Conservation (phyloP, 768 basidiomycete genomes). For the Rhodotorula graminis region DNA sequence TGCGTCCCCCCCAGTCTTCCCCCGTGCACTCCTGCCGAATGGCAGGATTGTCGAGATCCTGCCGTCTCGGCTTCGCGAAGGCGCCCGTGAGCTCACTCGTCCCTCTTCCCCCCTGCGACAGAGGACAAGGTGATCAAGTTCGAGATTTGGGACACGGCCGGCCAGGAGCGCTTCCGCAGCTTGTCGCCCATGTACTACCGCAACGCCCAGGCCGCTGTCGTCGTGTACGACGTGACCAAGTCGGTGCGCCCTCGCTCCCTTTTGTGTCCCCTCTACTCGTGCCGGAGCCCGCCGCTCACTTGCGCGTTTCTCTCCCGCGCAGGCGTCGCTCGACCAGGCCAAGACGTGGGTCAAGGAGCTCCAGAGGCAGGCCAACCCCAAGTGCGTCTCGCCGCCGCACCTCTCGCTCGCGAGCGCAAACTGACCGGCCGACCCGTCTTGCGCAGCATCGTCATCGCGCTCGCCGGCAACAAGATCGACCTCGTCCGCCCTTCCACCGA, state of each 20-base stretch:
- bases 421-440: not conserved
- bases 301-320: not conserved
- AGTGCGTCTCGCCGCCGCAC: constrained; percentile 61
- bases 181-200: constrained; percentile 88
- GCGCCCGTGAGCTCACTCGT: not conserved
- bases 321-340: constrained; percentile 88
- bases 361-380: constrained; percentile 96
- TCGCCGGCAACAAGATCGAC: constrained; percentile 96
- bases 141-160: constrained; percentile 97
- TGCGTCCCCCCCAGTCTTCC: constrained; percentile 4
- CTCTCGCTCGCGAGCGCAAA: not conserved
- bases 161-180: constrained; percentile 95
- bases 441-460: constrained; percentile 67
- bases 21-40: not conserved
- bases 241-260: not conserved
- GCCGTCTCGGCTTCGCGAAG: too few relatives aligned
- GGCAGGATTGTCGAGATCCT: not conserved
- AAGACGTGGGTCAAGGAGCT: constrained; percentile 99
- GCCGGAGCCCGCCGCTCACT: constrained; percentile 38
- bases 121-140: constrained; percentile 65
- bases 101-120: not conserved
- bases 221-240: constrained; percentile 97
- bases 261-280: not conserved
- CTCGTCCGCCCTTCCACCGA: constrained; percentile 48
- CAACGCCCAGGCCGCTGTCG: constrained; percentile 78